These are phyloP conservation scores for Tolypocladium tundrense DNA, from an alignment of 2,329 filamentous ascomycete genomes.

Conservation along the genomic window DNA sequence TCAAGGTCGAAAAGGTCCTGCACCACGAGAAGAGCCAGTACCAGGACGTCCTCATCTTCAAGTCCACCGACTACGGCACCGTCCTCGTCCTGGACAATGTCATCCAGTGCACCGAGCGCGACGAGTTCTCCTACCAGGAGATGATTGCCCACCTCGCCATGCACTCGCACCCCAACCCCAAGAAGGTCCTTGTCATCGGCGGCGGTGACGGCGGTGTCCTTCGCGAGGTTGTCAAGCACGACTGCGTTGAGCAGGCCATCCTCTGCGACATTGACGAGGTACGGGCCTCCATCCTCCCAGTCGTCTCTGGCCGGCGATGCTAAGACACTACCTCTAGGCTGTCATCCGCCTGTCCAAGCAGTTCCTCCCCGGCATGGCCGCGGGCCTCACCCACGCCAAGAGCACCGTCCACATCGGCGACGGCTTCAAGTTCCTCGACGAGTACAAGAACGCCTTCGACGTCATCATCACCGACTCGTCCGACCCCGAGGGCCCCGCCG, in stretches of 20 bases:
- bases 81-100: slow-evolving; percentile 97
- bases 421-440: slow-evolving; percentile 95
- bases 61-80: slow-evolving; percentile 93
- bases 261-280: slow-evolving; percentile 98
- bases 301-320: background rate
- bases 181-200: slow-evolving; percentile 97
- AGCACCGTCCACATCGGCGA: slow-evolving; percentile 88
- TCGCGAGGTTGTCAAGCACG: slow-evolving; percentile 98
- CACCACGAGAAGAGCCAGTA: slow-evolving; percentile 99
- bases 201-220: slow-evolving; percentile 96
- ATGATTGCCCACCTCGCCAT: slow-evolving; percentile 99
- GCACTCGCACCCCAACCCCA: slow-evolving; percentile 96
- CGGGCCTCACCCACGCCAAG: slow-evolving; percentile 89
- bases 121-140: slow-evolving; percentile 99
- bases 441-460: slow-evolving; percentile 95
- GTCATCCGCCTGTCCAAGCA: slow-evolving; percentile 98
- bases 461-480: slow-evolving; percentile 99
- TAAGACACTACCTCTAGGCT: slow-evolving; percentile 39
- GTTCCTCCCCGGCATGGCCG: slow-evolving; percentile 89
- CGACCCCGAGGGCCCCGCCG: slow-evolving; percentile 92
- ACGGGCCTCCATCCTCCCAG: slow-evolving; percentile 32
- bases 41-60: slow-evolving; percentile 97
- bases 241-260: slow-evolving; percentile 87
- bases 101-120: slow-evolving; percentile 96
- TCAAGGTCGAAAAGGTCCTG: slow-evolving; percentile 93